Base-by-base conservation (phyloP, 352 stramenopile species). In the Globisporangium takayamanum region DNA sequence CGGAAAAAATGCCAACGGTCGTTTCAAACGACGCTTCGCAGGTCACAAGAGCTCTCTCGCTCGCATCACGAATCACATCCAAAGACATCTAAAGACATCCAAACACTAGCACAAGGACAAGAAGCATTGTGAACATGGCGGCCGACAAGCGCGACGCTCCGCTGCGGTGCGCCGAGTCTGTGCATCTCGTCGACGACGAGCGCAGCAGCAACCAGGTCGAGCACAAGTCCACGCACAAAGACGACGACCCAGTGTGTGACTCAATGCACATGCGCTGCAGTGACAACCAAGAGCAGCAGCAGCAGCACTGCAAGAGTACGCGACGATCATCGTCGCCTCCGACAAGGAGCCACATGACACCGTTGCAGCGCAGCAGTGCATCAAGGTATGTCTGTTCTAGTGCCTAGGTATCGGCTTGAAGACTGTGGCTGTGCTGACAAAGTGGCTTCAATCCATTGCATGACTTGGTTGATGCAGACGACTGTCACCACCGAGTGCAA, bases 121-220 rank as follows among this genome's bases (percentile, higher is more conserved):
- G 22, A 22, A 22, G 22, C 28, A 33, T 5, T 33, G 28, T 33
- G 37, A 18, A 52, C 0, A 59, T 60, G 16, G 30, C 55, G 26
- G 52, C 60, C 33, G 66, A 73, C 52, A 47, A 63, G 41, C 20
- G 41, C 14, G 41, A 55, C 33, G 50, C 50, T 20, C 28, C 10
- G 30, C 30, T 30, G 30, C 50, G 50, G 6, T 30, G 33, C 50
- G 50, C 50, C 8, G 50, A 55, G 50, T 30, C n/a, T 20, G 50
- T 45, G 57, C 41, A 62, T 22, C 22, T 22, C 14, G n/a, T 18
- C 46, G 46, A n/a, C 5, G 8, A 28, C 18, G 14, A 25, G 7
- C 22, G 48, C 48, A 53, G 26, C 48, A 53, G 48, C 48, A 39
- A 36, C 46, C 11, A 36, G 20, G 25, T 15, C 46, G 7, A 51